These are phyloP conservation scores for Lepidium didymum DNA, from an alignment of 345 rosid species.

Conservation along the genomic window DNA sequence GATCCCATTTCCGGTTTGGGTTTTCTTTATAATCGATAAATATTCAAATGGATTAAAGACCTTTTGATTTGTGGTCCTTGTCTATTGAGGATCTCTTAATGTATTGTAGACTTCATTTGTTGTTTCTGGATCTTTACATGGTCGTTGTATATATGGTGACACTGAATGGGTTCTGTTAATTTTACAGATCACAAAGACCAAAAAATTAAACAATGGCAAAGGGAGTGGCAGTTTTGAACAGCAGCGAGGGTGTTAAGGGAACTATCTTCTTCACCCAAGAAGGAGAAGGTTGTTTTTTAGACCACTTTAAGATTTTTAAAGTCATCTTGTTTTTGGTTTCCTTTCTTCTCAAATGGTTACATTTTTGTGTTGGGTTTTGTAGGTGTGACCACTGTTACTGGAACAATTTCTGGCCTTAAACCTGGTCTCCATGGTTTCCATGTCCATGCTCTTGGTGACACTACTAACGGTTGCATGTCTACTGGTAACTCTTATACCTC, in stretches of 20 bases:
- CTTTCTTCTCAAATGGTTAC: not conserved
- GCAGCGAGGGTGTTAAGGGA: conserved; percentile 74
- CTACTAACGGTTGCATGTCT: conserved; percentile 98
- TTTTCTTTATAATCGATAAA: not conserved
- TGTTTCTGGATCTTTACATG: not conserved
- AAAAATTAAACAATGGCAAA: conserved; percentile 51
- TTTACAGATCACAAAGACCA: conserved; percentile 57
- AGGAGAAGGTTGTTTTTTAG: conserved; percentile 50
- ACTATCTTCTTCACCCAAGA: conserved; percentile 73
- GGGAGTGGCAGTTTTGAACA: conserved; percentile 69
- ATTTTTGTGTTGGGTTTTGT: conserved; percentile 5
- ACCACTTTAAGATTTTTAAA: not conserved
- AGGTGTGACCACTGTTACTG: conserved; percentile 76
- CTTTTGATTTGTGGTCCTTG: not conserved
- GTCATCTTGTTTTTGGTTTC: not conserved
- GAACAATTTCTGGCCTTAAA: conserved; percentile 76
- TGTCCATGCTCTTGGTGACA: conserved; percentile 96
- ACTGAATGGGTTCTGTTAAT: not conserved
- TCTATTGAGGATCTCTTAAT: not conserved
- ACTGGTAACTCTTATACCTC: conserved; percentile 49
- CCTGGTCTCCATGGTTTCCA: conserved; percentile 97
- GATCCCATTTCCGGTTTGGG: not conserved
- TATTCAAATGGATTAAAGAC: not conserved
- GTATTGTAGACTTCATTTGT: not conserved
- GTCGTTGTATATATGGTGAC: not conserved